These are phyloP conservation scores for Xylaria flabelliformis DNA, from an alignment of 495 filamentous ascomycete species.

Conservation along the genomic window DNA sequence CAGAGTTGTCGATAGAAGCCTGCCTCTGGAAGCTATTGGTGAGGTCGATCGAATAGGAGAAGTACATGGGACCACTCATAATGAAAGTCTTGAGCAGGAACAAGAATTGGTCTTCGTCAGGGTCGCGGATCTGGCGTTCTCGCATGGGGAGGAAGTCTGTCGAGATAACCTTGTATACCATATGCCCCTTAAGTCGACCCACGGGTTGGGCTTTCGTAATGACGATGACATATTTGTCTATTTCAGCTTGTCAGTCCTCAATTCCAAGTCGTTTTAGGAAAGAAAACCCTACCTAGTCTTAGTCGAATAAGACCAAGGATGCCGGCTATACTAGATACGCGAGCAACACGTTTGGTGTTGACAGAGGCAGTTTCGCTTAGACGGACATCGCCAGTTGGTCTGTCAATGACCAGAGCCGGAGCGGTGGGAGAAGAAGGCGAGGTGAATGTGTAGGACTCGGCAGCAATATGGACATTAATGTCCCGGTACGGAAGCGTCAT, in stretches of 20 bases:
- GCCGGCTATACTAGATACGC: conserved; percentile 79
- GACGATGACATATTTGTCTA: conserved; percentile 96
- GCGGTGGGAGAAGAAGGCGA: conserved; percentile 92
- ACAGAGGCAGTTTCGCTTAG: conserved; percentile 78
- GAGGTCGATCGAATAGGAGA: conserved; percentile 93
- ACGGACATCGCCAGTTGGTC: conserved; percentile 90
- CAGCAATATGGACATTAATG: conserved; percentile 91
- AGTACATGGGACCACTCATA: conserved; percentile 90
- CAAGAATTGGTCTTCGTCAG: conserved; percentile 91
- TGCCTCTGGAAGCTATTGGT: conserved; percentile 96
- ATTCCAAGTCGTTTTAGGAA: conserved; percentile 5
- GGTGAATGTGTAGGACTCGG: conserved; percentile 93
- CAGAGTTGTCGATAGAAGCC: conserved; percentile 67
- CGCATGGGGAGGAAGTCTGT: conserved; percentile 95
- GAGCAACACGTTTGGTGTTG: conserved; percentile 78
- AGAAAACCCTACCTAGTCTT: conserved; percentile 72
- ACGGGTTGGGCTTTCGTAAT: conserved; percentile 94
- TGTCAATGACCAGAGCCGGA: conserved; percentile 84
- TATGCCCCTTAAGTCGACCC: conserved; percentile 88
- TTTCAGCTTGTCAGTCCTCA: conserved; percentile 26
- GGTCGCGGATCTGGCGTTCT: conserved; percentile 87
- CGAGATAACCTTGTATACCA: conserved; percentile 87
- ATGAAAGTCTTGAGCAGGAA: conserved; percentile 77
- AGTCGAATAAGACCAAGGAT: conserved; percentile 91
- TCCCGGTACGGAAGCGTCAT: conserved; percentile 85